Evolutionary conservation across 2,329 filamentous ascomycete genomes (phyloP).

Genomic region (Fusarium tjaetaba): DNA sequence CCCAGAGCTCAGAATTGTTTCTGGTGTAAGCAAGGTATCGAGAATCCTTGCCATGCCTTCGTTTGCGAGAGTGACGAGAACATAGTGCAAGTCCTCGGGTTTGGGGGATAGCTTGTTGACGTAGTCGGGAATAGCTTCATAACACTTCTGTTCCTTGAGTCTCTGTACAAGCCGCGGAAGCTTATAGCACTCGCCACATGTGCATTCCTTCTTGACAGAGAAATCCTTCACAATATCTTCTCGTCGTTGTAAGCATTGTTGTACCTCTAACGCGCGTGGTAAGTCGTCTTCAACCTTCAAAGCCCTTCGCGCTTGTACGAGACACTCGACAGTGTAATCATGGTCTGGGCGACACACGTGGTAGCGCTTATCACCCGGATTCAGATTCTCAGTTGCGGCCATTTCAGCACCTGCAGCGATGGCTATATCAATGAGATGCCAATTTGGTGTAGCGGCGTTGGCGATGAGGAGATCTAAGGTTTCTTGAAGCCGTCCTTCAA

Average conservation of each 20-base stretch:
- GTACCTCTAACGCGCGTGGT: accelerated
- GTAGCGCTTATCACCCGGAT: accelerated
- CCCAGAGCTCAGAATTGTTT: accelerated
- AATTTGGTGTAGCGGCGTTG: neutral
- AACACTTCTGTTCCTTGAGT: neutral
- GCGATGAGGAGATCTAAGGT: neutral
- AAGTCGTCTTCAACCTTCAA: neutral
- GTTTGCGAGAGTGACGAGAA: neutral
- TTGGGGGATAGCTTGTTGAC: neutral
- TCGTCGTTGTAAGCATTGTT: neutral
- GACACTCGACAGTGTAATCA: neutral
- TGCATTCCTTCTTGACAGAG: neutral
- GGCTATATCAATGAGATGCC: neutral
- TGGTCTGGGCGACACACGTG: neutral
- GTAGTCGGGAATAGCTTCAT: neutral
- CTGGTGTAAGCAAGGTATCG: neutral
- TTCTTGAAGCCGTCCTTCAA: neutral
- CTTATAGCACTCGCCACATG: neutral
- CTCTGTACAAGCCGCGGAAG: neutral
- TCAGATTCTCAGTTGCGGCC: neutral
- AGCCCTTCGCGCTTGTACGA: neutral
- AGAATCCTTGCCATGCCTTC: neutral
- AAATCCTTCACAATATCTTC: neutral
- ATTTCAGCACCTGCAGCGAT: neutral
- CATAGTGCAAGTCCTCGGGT: accelerated